Percentiles rank a stretch among this genome's conserved stretches.
These are phyloP conservation scores for Rhizopus stolonifer DNA, from an alignment of 371 early-diverging fungal genomes.

Conservation along the genomic window DNA sequence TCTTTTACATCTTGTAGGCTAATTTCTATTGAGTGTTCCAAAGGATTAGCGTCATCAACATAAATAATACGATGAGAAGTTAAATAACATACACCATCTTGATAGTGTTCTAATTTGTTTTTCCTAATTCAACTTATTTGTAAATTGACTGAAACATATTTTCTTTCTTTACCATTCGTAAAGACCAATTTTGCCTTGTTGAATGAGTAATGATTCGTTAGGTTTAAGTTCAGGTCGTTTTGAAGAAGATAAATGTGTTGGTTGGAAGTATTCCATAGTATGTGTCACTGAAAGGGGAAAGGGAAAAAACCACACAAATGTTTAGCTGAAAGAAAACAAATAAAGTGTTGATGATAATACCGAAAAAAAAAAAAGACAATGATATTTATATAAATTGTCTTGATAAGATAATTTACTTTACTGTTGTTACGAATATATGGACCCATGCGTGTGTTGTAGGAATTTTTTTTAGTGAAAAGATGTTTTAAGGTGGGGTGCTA, in stretches of 20 bases:
- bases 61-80: conserved; percentile 79
- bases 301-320: too few relatives aligned
- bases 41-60: conserved; percentile 63
- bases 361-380: too few relatives aligned
- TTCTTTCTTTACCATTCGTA: conserved; percentile 59
- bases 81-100: conserved; percentile 75
- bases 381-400: too few relatives aligned
- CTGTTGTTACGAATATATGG: too few relatives aligned
- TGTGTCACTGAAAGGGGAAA: too few relatives aligned
- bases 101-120: conserved; percentile 57
- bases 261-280: conserved; percentile 53
- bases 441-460: too few relatives aligned
- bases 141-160: background rate
- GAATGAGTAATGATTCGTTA: conserved; percentile 56
- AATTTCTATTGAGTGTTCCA: conserved; percentile 58
- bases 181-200: conserved; percentile 69
- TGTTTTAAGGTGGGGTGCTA: too few relatives aligned
- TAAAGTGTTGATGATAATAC: too few relatives aligned
- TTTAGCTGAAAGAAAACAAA: too few relatives aligned
- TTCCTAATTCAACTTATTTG: conserved; percentile 27
- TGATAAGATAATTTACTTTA: too few relatives aligned
- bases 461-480: too few relatives aligned
- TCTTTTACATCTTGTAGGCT: conserved; percentile 49
- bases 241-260: conserved; percentile 55
- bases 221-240: conserved; percentile 54